Conservation (phyloP, 257 asterid species). For the Ilex asprella region DNA sequence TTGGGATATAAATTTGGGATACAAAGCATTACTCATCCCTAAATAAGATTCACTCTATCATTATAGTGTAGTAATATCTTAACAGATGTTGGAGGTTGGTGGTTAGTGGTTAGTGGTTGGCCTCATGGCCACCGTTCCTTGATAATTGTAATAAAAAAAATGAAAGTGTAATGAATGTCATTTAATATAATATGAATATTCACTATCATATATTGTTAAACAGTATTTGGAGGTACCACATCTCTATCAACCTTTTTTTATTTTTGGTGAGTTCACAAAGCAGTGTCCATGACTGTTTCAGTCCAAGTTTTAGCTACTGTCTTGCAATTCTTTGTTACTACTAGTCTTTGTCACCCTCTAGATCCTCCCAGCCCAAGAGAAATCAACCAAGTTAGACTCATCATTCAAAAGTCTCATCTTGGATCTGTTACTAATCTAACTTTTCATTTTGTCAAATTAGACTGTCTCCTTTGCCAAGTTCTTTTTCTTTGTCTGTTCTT, state of each 20-base stretch:
- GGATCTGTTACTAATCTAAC: conserved; percentile 33
- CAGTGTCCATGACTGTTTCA: conserved; percentile 18
- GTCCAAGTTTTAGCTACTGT: conserved; percentile 16
- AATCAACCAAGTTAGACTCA: conserved; percentile 29
- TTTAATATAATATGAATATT: no score
- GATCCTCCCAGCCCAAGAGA: conserved; percentile 61
- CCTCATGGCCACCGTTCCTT: no score
- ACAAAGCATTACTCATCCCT: no score
- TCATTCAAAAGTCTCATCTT: conserved; percentile 31
- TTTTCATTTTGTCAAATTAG: conserved; percentile 58
- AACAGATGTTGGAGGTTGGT: no score
- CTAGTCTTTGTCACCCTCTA: conserved; percentile 42
- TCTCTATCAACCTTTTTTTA: not conserved
- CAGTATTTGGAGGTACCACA: not conserved
- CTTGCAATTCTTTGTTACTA: conserved; percentile 8
- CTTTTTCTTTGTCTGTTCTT: no score
- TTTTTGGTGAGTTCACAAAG: not conserved
- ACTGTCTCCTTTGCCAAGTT: no score
- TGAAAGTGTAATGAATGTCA: no score
- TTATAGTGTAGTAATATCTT: no score
- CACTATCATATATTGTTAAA: conserved; percentile 7
- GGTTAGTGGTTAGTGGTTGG: no score
- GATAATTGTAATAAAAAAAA: no score
- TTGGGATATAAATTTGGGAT: no score
- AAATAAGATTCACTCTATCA: no score